These are phyloP conservation scores for Phialophora tarda DNA, from an alignment of 2,329 filamentous ascomycete genomes.

Conservation along the genomic window DNA sequence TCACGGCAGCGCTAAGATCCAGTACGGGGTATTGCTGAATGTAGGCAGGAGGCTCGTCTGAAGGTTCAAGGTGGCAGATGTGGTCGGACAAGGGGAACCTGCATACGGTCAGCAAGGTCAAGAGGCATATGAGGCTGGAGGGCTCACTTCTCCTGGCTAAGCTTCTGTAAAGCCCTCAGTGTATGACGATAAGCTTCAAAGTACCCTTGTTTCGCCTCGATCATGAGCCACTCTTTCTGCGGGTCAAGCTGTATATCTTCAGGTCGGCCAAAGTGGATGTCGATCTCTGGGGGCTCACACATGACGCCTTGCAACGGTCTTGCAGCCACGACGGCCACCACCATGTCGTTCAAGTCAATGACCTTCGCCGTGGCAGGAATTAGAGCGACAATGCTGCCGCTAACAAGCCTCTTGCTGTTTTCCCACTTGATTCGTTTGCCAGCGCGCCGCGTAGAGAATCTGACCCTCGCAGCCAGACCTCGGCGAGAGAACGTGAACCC, in stretches of 20 bases:
- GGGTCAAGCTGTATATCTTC: slow-evolving; percentile 72
- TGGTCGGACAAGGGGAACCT: slow-evolving; percentile 55
- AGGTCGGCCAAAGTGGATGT: slow-evolving; percentile 71
- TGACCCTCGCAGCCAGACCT: slow-evolving; percentile 70
- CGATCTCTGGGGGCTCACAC: slow-evolving; percentile 71
- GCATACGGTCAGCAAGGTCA: slow-evolving; percentile 23
- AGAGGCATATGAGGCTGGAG: slow-evolving; percentile 8
- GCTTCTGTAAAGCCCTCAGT: slow-evolving; percentile 72
- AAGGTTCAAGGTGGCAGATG: slow-evolving; percentile 47
- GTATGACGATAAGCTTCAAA: slow-evolving; percentile 78
- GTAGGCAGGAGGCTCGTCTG: slow-evolving; percentile 60
- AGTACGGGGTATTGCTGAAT: slow-evolving; percentile 56
- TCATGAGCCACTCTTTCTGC: slow-evolving; percentile 72
- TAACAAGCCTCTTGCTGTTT: slow-evolving; percentile 63
- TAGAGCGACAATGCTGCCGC: slow-evolving; percentile 62
- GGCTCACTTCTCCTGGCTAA: slow-evolving; percentile 58
- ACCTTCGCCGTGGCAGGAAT: slow-evolving; percentile 66
- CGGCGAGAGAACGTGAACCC: slow-evolving; percentile 67
- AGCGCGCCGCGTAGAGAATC: slow-evolving; percentile 71
- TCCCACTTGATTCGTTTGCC: slow-evolving; percentile 72
- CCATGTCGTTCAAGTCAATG: slow-evolving; percentile 59
- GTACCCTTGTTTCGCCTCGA: slow-evolving; percentile 75
- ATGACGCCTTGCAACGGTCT: slow-evolving; percentile 68
- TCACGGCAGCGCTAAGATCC: slow-evolving; percentile 52
- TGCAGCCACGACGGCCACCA: slow-evolving; percentile 74